Percentiles rank a stretch among this genome's conserved stretches.
Conservation (phyloP, 2,329 filamentous ascomycete genomes). For the Phaeosphaeriaceae sp. region DNA sequence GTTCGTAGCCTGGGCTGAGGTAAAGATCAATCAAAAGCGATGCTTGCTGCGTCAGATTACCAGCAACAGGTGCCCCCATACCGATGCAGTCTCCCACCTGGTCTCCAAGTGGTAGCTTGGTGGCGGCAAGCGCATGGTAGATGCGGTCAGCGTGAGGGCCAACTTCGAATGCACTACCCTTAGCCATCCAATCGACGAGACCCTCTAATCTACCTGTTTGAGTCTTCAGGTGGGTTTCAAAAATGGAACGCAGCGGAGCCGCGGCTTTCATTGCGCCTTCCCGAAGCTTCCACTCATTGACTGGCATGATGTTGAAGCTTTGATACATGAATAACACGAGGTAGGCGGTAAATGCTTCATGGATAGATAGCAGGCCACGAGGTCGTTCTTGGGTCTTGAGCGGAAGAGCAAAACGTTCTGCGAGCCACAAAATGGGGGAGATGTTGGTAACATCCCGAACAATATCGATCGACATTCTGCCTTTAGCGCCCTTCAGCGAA, state of each 20-base stretch:
- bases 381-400: slow-evolving; percentile 68
- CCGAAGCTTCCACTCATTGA: slow-evolving; percentile 57
- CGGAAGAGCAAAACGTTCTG: slow-evolving; percentile 69
- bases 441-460: slow-evolving; percentile 73
- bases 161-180: slow-evolving; percentile 63
- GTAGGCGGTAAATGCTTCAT: slow-evolving; percentile 61
- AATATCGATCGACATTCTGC: slow-evolving; percentile 57
- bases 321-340: slow-evolving; percentile 69
- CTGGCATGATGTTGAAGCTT: slow-evolving; percentile 60
- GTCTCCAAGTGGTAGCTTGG: slow-evolving; percentile 56
- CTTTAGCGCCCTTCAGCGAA: slow-evolving; percentile 54
- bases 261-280: slow-evolving; percentile 54
- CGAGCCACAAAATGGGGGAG: slow-evolving; percentile 68
- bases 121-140: slow-evolving; percentile 57
- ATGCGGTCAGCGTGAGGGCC: slow-evolving; percentile 58
- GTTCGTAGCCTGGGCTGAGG: slow-evolving; percentile 57
- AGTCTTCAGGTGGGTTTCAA: slow-evolving; percentile 70
- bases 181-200: slow-evolving; percentile 56
- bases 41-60: slow-evolving; percentile 61
- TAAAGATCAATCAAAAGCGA: slow-evolving; percentile 61
- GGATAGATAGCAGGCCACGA: slow-evolving; percentile 59
- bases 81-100: slow-evolving; percentile 59
- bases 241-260: slow-evolving; percentile 71
- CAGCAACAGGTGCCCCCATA: slow-evolving; percentile 58
- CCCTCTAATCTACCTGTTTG: slow-evolving; percentile 60